Percentiles rank a stretch among this genome's conserved stretches.
phyloP scores from a whole-genome alignment of 495 filamentous ascomycete genomes.

The Aspergillus steynii region DNA sequence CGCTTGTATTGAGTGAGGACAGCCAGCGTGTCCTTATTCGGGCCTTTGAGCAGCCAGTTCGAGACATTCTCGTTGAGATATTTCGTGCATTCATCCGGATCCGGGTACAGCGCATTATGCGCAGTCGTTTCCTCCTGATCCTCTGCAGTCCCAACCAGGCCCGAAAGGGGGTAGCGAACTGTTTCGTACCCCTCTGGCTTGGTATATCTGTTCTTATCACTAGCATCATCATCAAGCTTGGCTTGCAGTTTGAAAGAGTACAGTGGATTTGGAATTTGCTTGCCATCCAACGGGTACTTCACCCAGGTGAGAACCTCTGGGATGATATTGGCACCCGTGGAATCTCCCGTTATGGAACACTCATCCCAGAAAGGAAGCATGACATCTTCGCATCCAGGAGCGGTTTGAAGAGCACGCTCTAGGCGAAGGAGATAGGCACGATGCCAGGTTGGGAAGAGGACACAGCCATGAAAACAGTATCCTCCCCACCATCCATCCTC shows the following conservation, averaged over 20 bases:
- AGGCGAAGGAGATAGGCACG: conserved; percentile 31
- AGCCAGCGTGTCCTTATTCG: too few species aligned
- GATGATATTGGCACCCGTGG: conserved; percentile 1
- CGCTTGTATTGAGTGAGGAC: too few species aligned
- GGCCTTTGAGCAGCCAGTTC: too few species aligned
- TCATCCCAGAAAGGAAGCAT: conserved; percentile 30
- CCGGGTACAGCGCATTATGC: neutral
- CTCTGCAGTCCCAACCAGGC: neutral
- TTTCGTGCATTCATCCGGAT: neutral
- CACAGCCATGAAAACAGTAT: conserved; percentile 40
- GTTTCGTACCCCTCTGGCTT: conserved; percentile 16
- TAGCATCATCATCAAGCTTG: conserved; percentile 10
- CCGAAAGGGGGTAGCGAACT: neutral
- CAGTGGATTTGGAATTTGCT: conserved; percentile 23
- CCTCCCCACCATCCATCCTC: conserved; percentile 21
- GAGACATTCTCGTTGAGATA: too few species aligned
- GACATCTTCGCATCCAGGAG: conserved; percentile 9
- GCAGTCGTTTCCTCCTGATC: neutral
- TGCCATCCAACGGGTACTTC: conserved; percentile 12
- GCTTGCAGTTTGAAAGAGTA: conserved; percentile 22
- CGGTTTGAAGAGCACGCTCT: conserved; percentile 25
- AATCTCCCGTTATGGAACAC: conserved; percentile 1
- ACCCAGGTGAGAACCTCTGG: conserved; percentile 14
- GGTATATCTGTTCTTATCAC: conserved; percentile 10
- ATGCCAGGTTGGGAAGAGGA: conserved; percentile 49